phyloP scores from a whole-genome alignment of 352 stramenopile genomes.

The Globisporangium cylindrosporum region DNA sequence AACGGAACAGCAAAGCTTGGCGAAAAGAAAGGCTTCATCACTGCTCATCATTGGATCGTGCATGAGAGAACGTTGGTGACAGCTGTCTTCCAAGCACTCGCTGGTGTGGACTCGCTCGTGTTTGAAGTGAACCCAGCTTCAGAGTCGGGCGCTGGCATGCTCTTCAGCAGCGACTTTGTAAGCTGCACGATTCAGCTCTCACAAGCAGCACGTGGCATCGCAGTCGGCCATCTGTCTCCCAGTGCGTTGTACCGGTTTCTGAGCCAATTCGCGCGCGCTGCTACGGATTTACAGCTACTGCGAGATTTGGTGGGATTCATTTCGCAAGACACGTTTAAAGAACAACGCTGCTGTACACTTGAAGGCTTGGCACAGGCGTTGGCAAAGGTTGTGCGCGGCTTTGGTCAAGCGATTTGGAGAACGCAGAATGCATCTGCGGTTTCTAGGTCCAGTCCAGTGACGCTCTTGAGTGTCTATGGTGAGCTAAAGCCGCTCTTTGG shows the following conservation, averaged over 20 bases:
- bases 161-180: constrained; percentile 39
- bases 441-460: constrained; percentile 12
- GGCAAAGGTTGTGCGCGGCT: constrained; percentile 21
- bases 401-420: constrained; percentile 25
- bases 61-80: constrained; percentile 48
- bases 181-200: constrained; percentile 26
- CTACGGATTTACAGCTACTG: constrained; percentile 53
- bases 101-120: constrained; percentile 44
- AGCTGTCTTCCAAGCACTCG: constrained; percentile 55
- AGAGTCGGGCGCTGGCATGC: background rate
- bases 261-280: constrained; percentile 26
- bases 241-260: constrained; percentile 32
- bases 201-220: constrained; percentile 21
- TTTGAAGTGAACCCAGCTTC: constrained; percentile 35
- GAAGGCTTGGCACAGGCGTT: constrained; percentile 58
- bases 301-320: constrained; percentile 27
- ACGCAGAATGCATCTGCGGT: background rate
- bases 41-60: constrained; percentile 26
- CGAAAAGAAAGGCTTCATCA: background rate
- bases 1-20: background rate
- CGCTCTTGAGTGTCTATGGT: constrained; percentile 42
- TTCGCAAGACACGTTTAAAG: constrained; percentile 7
- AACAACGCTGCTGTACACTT: constrained; percentile 28
- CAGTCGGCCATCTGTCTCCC: constrained; percentile 52
- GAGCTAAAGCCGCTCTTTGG: constrained; percentile 42